Evolutionary conservation across 2,329 filamentous ascomycete genomes (phyloP).

Genomic region (Xylariaceae sp.): DNA sequence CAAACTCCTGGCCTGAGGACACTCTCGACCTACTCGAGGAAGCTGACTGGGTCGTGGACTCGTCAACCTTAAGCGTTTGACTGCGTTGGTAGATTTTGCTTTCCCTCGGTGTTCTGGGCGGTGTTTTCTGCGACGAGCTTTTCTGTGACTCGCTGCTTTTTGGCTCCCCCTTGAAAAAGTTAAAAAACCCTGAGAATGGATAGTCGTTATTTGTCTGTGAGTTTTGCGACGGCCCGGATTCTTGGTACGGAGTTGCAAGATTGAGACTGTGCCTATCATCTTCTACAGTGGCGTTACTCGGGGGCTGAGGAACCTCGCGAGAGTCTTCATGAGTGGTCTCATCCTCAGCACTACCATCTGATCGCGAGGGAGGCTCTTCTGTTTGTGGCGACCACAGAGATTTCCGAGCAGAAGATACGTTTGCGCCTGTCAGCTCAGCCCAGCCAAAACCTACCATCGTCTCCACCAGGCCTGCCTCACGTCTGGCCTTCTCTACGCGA

Average conservation of each 20-base stretch:
- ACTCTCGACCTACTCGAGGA: constrained; percentile 37
- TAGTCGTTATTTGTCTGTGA: constrained; percentile 37
- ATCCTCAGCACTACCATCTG: constrained; percentile 29
- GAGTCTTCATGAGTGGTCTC: constrained; percentile 32
- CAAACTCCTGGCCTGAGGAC: constrained; percentile 47
- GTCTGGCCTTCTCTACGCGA: constrained; percentile 86
- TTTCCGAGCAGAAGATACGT: constrained; percentile 45
- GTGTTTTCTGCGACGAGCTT: constrained; percentile 27
- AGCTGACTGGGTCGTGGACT: constrained; percentile 28
- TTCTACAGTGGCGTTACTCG: constrained; percentile 59
- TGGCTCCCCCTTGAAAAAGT: constrained; percentile 60
- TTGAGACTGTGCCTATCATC: constrained; percentile 60
- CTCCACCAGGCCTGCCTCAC: constrained; percentile 88
- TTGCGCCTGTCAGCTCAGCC: constrained; percentile 82
- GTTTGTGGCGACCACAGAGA: constrained; percentile 39
- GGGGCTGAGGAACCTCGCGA: constrained; percentile 66
- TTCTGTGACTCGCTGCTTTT: constrained; percentile 41
- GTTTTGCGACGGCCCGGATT: constrained; percentile 20
- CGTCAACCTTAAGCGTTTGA: constrained; percentile 61
- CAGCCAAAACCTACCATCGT: constrained; percentile 92
- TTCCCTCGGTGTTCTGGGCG: constrained; percentile 50
- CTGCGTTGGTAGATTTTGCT: constrained; percentile 71
- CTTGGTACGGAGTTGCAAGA: constrained; percentile 34
- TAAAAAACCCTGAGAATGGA: constrained; percentile 62
- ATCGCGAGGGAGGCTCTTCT: constrained; percentile 21